Base-by-base conservation (phyloP, 2,329 filamentous ascomycete genomes). In the Calycina herbarum region DNA sequence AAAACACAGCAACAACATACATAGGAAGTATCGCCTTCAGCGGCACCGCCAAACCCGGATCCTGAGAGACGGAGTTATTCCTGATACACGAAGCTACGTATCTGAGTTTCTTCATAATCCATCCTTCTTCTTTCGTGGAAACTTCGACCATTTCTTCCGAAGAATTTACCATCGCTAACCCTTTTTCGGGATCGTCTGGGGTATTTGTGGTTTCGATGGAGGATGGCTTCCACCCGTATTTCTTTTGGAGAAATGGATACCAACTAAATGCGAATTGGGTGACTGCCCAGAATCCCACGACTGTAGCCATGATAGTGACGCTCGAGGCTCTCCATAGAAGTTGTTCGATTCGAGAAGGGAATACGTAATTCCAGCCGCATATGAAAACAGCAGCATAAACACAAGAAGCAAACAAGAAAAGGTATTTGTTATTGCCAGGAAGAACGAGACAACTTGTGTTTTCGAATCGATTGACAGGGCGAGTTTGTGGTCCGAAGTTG, bases 391-490 rank as follows among this genome's bases (percentile, higher is more conserved):
- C 24, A n/a, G 51, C 17, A 24, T 57, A 57, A 3, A 29, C 4
- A 57, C 10, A 20, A n/a, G 51, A 24, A n/a, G 15, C 51, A 4
- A 11, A 15, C n/a, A 57, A 27, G 51, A 57, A 57, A 11, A 57
- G 15, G 3, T 24, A 57, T 11, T 57, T 57, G 10, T 15, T 20
- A 29, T 57, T n/a, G 2, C 51, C 51, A 11, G 51, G 51, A 2
- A 15, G 3, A 24, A 24, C 57, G 2, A 59, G 31, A 17, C 24
- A 31, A 17, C 33, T 15, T 11, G 65, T 67, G 27, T 69, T 69
- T 56, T 66, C 67, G 40, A 69, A 29, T 57, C 65, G 51, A 51
- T 66, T 59, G 31, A 48, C 15, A 1, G 63, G 66, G 54, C 35
- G n/a, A 2, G 35, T 59, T 29, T 17, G 35, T n/a, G 61, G 60